Percentiles rank a stretch among this genome's conserved stretches.
Conservation (phyloP, 768 basidiomycete genomes). For the Suillus placidus region DNA sequence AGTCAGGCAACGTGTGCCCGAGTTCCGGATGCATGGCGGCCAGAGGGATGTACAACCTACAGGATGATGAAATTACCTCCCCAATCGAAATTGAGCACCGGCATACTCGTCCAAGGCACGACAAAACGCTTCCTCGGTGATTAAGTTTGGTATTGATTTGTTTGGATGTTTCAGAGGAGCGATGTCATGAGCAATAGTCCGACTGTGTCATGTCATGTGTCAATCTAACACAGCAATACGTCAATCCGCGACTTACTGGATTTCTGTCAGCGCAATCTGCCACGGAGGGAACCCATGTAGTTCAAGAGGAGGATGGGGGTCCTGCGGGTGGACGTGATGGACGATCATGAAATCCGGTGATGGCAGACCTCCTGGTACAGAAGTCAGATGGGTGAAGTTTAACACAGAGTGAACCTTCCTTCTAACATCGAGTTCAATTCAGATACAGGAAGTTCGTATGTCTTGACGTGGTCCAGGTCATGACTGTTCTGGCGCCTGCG, state of each 20-base stretch:
- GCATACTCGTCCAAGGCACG: conserved; percentile 75
- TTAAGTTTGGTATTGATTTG: conserved; percentile 13
- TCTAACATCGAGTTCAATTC: conserved; percentile 56
- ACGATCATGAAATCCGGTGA: conserved; percentile 80
- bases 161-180: neutral
- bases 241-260: conserved; percentile 55
- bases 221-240: neutral
- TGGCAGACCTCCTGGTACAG: conserved; percentile 46
- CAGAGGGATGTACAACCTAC: conserved; percentile 4
- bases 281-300: conserved; percentile 81
- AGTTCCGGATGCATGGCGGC: neutral
- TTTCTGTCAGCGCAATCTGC: conserved; percentile 82
- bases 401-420: conserved; percentile 43
- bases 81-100: conserved; percentile 75
- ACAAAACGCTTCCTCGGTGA: conserved; percentile 63
- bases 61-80: conserved; percentile 51
- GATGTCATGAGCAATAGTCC: conserved; percentile 24
- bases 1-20: neutral
- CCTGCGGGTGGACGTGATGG: conserved; percentile 51
- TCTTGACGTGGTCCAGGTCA: conserved; percentile 1
- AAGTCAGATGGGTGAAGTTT: conserved; percentile 6
- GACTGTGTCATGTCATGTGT: conserved; percentile 16
- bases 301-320: conserved; percentile 53
- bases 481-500: conserved; percentile 9
- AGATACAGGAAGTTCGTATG: conserved; percentile 45